Conservation (phyloP, 345 rosid genomes). For the Chamaenerion angustifolium region DNA sequence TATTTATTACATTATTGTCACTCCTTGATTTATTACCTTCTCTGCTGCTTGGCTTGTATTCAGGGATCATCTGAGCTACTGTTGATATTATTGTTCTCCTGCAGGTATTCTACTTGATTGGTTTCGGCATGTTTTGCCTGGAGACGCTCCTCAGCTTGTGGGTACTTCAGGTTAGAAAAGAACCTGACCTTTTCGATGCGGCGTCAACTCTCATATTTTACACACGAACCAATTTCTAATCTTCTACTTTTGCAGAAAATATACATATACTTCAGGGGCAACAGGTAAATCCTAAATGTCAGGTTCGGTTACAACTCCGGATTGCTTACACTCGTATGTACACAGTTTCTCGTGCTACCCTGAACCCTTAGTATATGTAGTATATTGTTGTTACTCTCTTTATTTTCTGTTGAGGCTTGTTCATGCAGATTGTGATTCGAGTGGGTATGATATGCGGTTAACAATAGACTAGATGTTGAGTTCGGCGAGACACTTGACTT, state of each 20-base stretch:
- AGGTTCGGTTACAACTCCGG: not conserved
- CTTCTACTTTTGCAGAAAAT: constrained; percentile 48
- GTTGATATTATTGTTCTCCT: not conserved
- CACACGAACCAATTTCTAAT: not conserved
- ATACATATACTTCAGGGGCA: constrained; percentile 68
- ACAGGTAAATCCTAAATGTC: constrained; percentile 29
- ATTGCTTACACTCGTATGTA: not conserved
- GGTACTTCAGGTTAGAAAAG: constrained; percentile 77
- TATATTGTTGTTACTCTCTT: not conserved
- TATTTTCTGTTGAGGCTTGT: no score
- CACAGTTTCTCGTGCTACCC: not conserved
- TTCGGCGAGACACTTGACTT: no score
- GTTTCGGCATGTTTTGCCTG: constrained; percentile 78
- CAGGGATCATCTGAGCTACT: not conserved
- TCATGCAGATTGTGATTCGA: no score
- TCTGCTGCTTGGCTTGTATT: not conserved
- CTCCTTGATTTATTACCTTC: no score
- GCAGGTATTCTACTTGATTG: constrained; percentile 89
- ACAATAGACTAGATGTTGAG: no score
- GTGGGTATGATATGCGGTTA: no score
- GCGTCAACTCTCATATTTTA: not conserved
- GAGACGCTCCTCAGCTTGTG: constrained; percentile 86
- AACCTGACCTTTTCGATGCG: not conserved
- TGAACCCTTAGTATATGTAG: not conserved
- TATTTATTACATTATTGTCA: no score